Base-by-base conservation (phyloP, 495 filamentous ascomycete genomes). In the Penicillium cataractarum region DNA sequence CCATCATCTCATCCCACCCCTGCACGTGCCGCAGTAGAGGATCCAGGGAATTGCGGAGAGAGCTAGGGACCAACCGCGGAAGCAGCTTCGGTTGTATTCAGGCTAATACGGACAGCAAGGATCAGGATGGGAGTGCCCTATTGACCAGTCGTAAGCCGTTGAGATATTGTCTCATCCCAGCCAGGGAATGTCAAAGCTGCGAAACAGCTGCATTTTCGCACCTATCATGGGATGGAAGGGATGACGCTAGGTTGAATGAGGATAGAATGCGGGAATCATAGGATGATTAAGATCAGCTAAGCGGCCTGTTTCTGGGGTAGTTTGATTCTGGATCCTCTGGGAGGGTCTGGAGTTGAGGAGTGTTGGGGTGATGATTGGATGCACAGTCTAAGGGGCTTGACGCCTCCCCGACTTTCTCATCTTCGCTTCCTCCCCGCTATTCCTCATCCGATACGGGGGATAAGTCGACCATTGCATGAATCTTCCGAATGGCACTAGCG, bases 281-380 rank as follows among this genome's bases (percentile, higher is more conserved):
- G 35, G 29, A 17, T 46, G 32, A 35, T 35, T 29, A 53, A 37
- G 35, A 39, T 39, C 27, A 31, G 13, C 26, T 6, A 27, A 42
- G 17, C 46, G 13, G 10, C 17, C 21, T 46, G 13, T 46, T 58
- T 59, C 62, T 62, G 65, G 63, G 63, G 63, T 17, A 39, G 35
- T 17, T 4, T 31, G 32, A 9, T 33, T 10, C 1, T 4, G 32
- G 9, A 15, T 12, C 4, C 13, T 39, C 35, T 39, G 35, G 35
- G 35, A 17, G 35, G 35, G 15, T 15, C 15, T 39, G 13, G 35
- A 4, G 35, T 4, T 3, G 29, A 31, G 29, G 7, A 7, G 35
- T 15, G 13, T 17, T 6, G 35, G 57, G 63, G 52, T 46, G 51
- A 61, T 66, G 63, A 71, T 71, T 69, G 65, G 68, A 21, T n/a